Base-by-base conservation (phyloP, 805 yeast genomes). In the Yamadazyma phyllophila region DNA sequence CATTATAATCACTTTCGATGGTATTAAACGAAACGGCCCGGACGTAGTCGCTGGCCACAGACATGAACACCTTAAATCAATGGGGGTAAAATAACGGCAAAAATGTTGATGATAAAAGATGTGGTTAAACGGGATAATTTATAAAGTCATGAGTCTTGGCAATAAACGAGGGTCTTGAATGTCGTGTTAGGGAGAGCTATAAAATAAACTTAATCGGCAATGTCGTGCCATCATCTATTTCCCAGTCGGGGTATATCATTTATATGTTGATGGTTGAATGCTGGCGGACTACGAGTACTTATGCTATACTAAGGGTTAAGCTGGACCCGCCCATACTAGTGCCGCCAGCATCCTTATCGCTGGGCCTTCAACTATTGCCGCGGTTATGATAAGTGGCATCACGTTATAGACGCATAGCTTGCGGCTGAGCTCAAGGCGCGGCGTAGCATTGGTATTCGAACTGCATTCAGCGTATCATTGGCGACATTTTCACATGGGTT, bases 1-100 rank as follows among this genome's bases (percentile, higher is more conserved):
- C 65, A 5, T 71, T 71, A 11, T 36, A 29, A 9, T 35, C 36
- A 20, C 17, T 35, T 33, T 63, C 57, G 36, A 73, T 52, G 49
- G 72, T 71, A 52, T 70, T 71, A 59, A 74, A 74, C 11, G 77
- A 72, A 2, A 74, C 79, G 39, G 77, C 56, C 42, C 76, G 50
- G 10, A 71, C 44, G 47, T 58, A 65, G 13, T 31, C 48, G 24
- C 34, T 36, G 10, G 45, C 39, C 44, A 54, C 39, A 34, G 46
- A 29, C 48, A 41, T 29, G 44, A 30, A 24, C 15, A 20, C n/a
- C 36, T 26, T 26, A 13, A 29, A 24, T 26, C n/a, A n/a, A n/a
- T n/a, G n/a, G n/a, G n/a, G n/a, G n/a, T n/a, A n/a, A n/a, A n/a
- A n/a, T n/a, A n/a, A n/a, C n/a, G n/a, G n/a, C n/a, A 38, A 38